phyloP scores from a whole-genome alignment of 2,329 filamentous ascomycete species.

The Ophiocordyceps unilateralis region DNA sequence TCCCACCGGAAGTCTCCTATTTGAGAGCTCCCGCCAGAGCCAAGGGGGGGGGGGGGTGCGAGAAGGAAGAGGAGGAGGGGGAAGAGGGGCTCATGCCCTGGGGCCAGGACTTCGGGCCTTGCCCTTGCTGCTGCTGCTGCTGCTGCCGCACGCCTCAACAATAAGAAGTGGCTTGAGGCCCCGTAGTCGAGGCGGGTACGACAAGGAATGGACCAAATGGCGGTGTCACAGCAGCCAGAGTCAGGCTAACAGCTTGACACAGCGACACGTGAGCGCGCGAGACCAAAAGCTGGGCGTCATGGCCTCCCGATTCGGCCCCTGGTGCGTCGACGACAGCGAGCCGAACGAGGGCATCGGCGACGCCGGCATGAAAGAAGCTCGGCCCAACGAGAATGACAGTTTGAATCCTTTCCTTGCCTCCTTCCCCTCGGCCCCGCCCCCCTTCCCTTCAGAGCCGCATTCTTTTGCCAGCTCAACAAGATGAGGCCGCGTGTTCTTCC shows the following conservation, averaged over 20 bases:
- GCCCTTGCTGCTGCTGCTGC: not conserved
- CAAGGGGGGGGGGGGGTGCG: not conserved
- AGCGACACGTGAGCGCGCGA: conserved; percentile 2
- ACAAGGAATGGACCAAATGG: not conserved
- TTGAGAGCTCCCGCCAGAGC: not conserved
- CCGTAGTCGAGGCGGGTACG: conserved; percentile 1
- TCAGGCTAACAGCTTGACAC: conserved; percentile 1
- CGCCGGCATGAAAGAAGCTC: conserved; percentile 1
- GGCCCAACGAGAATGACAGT: not conserved
- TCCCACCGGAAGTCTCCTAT: not conserved
- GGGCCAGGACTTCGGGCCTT: conserved; percentile 1
- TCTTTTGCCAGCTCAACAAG: not conserved
- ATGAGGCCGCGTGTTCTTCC: not conserved
- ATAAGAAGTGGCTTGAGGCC: not conserved
- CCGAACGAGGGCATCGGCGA: conserved; percentile 2
- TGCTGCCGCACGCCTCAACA: conserved; percentile 2
- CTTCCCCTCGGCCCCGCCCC: not conserved
- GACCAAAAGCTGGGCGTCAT: not conserved
- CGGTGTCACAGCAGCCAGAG: conserved; percentile 2
- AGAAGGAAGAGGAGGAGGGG: not conserved
- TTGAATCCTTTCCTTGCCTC: not conserved
- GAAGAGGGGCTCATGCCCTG: not conserved
- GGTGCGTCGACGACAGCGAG: not conserved
- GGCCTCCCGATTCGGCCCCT: not conserved
- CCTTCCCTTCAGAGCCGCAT: too few relatives aligned